Base-by-base conservation (phyloP, 1,284 basidiomycete genomes). In the Cutaneotrichosporon curvatum region DNA sequence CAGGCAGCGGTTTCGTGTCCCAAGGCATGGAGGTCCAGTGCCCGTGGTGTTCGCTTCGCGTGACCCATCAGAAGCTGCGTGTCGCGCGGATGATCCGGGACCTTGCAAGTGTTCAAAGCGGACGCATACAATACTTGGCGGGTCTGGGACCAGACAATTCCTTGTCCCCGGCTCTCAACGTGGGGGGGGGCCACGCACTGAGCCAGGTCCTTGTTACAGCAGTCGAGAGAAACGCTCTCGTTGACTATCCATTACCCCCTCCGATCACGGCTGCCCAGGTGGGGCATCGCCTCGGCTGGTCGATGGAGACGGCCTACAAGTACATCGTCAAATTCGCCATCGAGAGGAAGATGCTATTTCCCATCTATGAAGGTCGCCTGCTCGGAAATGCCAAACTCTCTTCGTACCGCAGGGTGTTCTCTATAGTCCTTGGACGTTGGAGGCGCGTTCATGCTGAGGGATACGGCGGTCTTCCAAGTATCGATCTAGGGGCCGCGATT, bases 21-120 rank as follows among this genome's bases (percentile, higher is more conserved):
- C 39, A 48, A 16, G 34, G 45, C 8, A 49, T 58, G 30, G 5
- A n/a, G 14, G 7, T 31, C 10, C n/a, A 18, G 1, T 56, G 53
- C 40, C 10, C 21, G 2, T 15, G 15, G 15, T 60, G 59, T 37
- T 11, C 11, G 2, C 21, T 45, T 2, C 12, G 16, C 25, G 28
- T 55, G 15, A 54, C 48, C 11, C 56, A 57, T 47, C 47, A 58
- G 12, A 30, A 30, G 12, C 39, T 60, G 18, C 46, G 46, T 3
- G 41, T 53, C 12, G 34, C 76, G 59, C 75, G 81, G 58, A 78
- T 81, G 0, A 68, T 88, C 38, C 69, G 76, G 45, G 81, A 86
- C 58, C 73, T 92, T 37, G 73, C 83, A 11, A 28, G 31, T 9
- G 30, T 49, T 11, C 25, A 37, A 16, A n/a, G 6, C 12, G 22